A percentile compares a stretch with the other conserved stretches of the same genome.
phyloP scores from a whole-genome alignment of 2,329 filamentous ascomycete species.

The Graphilbum fragrans region DNA sequence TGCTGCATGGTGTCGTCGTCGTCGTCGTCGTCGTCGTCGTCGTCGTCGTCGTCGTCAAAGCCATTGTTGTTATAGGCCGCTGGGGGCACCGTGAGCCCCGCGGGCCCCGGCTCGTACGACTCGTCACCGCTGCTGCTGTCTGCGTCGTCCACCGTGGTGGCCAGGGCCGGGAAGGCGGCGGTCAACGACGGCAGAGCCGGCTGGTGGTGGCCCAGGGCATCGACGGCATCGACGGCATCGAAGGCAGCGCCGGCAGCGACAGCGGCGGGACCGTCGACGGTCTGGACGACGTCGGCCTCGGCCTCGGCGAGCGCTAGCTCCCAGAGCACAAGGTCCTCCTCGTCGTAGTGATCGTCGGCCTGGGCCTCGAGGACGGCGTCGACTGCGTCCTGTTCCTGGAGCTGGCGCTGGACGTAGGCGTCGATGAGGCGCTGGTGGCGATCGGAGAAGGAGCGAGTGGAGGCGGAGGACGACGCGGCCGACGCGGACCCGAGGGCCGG shows the following conservation, averaged over 20 bases:
- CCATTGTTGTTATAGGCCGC: background rate
- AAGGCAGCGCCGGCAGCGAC: background rate
- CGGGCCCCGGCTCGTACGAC: too few relatives aligned
- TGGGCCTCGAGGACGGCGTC: constrained; percentile 7
- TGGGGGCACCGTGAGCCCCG: too few relatives aligned
- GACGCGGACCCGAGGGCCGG: too few relatives aligned
- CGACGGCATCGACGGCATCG: background rate
- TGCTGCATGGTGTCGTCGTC: background rate
- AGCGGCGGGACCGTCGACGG: background rate
- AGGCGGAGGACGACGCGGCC: background rate
- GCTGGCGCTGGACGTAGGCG: constrained; percentile 8
- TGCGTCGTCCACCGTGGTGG: too few relatives aligned
- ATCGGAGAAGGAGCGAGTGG: constrained; percentile 1
- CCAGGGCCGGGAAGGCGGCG: too few relatives aligned
- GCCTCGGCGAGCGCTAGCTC: background rate
- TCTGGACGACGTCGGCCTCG: background rate
- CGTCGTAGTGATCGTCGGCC: constrained; percentile 6
- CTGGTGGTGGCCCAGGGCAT: too few relatives aligned
- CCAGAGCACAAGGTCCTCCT: constrained; percentile 8
- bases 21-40: background rate
- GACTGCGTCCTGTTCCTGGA: constrained; percentile 10
- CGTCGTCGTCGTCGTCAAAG: background rate
- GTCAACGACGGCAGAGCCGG: too few relatives aligned
- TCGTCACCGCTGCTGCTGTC: too few relatives aligned
- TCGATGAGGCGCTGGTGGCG: constrained; percentile 6